Base-by-base conservation (phyloP, 768 basidiomycete species). In the Pholiota molesta region DNA sequence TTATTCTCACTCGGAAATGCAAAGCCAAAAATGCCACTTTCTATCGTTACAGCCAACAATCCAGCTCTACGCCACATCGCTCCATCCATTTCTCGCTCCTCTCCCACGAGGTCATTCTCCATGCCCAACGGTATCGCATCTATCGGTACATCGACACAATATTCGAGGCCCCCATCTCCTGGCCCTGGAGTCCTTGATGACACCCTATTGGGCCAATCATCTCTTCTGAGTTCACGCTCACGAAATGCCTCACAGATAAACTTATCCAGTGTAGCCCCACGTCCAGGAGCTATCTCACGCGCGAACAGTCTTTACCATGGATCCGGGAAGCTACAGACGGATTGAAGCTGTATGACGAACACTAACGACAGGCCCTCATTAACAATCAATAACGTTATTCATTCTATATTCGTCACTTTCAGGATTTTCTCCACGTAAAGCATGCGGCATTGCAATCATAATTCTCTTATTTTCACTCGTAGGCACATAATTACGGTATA, bases 231-330 rank as follows among this genome's bases (percentile, higher is more conserved):
- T 28, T 77, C 84, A 53, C 83, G 90, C 16, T 91, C 90, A 65
- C 78, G 87, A 65, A 91, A 90, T 64, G 79, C 81, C 8, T 91
- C 89, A 4, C 83, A 86, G 72, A 81, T 86, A 71, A 91, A 83
- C 69, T 69, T 91, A 42, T 78, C 84, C 39, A 78, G 76, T n/a
- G 70, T 86, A 61, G 74, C 79, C 33, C 79, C 88, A 45, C 79
- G 87, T 52, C 75, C 67, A 58, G 65, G 60, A 17, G 72, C 74
- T 7, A 66, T 77, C 57, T 75, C 75, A 56, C 71, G 75, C 62
- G 61, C 68, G 33, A 74, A 72, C 64, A 75, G 72, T 58, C 60
- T 60, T 37, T 65, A 71, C 60, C 64, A 71, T 49, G 53, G 52
- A 56, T 65, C 44, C 64, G 71, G 67, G 44, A 68, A 63, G 35